phyloP scores from a whole-genome alignment of 805 yeast species.

The Metschnikowia kunwiensis region DNA sequence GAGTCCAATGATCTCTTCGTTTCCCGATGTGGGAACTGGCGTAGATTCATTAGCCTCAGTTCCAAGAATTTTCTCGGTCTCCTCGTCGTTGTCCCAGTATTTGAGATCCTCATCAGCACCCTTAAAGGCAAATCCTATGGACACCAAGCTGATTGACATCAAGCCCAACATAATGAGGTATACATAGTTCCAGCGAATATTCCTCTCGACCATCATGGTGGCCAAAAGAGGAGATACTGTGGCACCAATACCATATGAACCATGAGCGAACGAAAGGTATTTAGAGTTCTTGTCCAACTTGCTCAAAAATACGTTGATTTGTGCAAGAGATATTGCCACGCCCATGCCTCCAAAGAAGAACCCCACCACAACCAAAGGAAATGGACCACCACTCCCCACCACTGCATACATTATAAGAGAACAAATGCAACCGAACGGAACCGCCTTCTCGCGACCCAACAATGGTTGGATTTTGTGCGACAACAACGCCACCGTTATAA shows the following conservation, averaged over 20 bases:
- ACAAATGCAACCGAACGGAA: slow-evolving; percentile 15
- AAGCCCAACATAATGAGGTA: slow-evolving; percentile 18
- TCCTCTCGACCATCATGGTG: slow-evolving; percentile 17
- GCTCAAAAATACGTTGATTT: slow-evolving; percentile 21
- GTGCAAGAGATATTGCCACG: slow-evolving; percentile 20
- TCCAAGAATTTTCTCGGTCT: too few relatives aligned
- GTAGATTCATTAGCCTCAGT: too few relatives aligned
- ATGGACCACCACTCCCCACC: slow-evolving; percentile 21
- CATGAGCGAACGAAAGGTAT: slow-evolving; percentile 22
- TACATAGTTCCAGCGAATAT: slow-evolving; percentile 20
- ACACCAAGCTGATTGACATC: slow-evolving; percentile 12
- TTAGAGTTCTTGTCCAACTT: slow-evolving; percentile 22
- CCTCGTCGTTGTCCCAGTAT: slow-evolving; percentile 17
- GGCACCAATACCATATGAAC: slow-evolving; percentile 25
- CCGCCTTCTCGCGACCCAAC: slow-evolving; percentile 18
- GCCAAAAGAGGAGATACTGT: slow-evolving; percentile 23
- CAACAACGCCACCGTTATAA: slow-evolving; percentile 18
- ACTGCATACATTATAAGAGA: slow-evolving; percentile 16
- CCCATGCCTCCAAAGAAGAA: slow-evolving; percentile 26
- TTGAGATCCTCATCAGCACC: slow-evolving; percentile 19
- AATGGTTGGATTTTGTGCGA: slow-evolving; percentile 16
- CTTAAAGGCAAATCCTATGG: slow-evolving; percentile 12
- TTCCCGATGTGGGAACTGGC: too few relatives aligned
- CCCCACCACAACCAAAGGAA: slow-evolving; percentile 21
- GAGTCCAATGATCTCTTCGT: too few relatives aligned